Evolutionary conservation across 1,284 basidiomycete genomes (phyloP).

Genomic region (Puccinia hordei): DNA sequence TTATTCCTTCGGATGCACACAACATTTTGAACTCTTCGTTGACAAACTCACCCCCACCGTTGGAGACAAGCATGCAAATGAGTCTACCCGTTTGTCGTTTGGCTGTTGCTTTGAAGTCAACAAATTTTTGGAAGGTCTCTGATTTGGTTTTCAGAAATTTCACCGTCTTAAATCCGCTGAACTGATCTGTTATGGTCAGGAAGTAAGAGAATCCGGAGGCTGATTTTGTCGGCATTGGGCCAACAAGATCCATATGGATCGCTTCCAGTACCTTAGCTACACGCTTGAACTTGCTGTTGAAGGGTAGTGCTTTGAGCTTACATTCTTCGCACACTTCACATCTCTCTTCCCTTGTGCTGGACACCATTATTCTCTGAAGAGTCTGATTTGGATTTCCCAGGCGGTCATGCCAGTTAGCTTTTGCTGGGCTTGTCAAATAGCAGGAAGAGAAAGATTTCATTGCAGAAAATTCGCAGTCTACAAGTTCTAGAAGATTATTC

Average conservation of each 20-base stretch:
- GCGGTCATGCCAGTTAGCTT: background rate
- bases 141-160: conserved; percentile 1
- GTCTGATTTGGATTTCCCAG: background rate
- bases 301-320: background rate
- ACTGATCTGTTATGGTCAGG: conserved; percentile 4
- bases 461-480: background rate
- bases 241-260: conserved; percentile 10
- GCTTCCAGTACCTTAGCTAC: background rate
- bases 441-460: background rate
- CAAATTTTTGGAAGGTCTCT: background rate
- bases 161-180: background rate
- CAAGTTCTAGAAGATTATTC: background rate
- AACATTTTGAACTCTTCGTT: background rate
- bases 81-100: background rate
- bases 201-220: background rate
- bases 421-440: background rate
- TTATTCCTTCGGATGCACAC: background rate
- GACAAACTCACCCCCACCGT: conserved; percentile 13
- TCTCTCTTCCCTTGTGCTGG: background rate
- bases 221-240: background rate
- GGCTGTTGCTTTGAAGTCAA: background rate
- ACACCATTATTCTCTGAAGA: background rate
- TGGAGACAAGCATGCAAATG: background rate
- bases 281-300: background rate
- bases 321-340: background rate